Evolutionary conservation across 2,329 filamentous ascomycete species (phyloP).

Genomic region (Cercospora zeae-maydis): DNA sequence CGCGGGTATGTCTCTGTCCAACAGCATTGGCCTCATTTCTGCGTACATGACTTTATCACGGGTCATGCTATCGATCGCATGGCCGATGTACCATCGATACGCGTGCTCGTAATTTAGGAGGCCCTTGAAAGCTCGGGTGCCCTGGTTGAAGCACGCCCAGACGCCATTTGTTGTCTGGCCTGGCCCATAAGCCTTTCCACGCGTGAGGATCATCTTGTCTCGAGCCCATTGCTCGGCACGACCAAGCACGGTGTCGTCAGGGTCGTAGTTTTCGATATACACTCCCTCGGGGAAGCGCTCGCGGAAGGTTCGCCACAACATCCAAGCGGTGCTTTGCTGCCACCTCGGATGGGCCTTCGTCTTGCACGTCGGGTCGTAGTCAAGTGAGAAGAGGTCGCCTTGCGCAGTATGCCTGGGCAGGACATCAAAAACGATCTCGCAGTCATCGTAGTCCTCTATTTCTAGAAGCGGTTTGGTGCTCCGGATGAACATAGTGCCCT

Average conservation of each 20-base stretch:
- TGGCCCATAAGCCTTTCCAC: slow-evolving; percentile 22
- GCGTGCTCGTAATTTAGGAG: slow-evolving; percentile 64
- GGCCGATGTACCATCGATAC: slow-evolving; percentile 58
- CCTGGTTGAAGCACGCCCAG: slow-evolving; percentile 63
- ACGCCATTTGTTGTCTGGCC: slow-evolving; percentile 41
- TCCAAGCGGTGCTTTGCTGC: slow-evolving; percentile 34
- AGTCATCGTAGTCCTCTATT: slow-evolving; percentile 46
- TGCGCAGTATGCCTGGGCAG: slow-evolving; percentile 31
- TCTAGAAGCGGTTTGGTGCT: slow-evolving; percentile 53
- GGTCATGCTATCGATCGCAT: slow-evolving; percentile 60
- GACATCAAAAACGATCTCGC: slow-evolving; percentile 63
- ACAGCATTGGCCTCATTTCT: slow-evolving; percentile 67
- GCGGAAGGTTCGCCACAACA: slow-evolving; percentile 48
- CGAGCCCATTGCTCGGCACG: slow-evolving; percentile 31
- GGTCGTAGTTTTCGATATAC: slow-evolving; percentile 10
- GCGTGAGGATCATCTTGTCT: slow-evolving; percentile 32
- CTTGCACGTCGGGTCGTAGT: slow-evolving; percentile 41
- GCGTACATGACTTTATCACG: slow-evolving; percentile 66
- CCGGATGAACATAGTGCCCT: slow-evolving; percentile 64
- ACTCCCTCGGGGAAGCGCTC: slow-evolving; percentile 39
- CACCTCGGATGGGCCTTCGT: slow-evolving; percentile 24
- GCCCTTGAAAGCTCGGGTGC: slow-evolving; percentile 70
- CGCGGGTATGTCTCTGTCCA: slow-evolving; percentile 60
- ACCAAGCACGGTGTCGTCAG: slow-evolving; percentile 11
- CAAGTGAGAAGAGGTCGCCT: slow-evolving; percentile 47